Evolutionary conservation across 2,329 filamentous ascomycete species (phyloP), one percentile per base, ranked within the genome.

Genomic region (Capronia epimyces): DNA sequence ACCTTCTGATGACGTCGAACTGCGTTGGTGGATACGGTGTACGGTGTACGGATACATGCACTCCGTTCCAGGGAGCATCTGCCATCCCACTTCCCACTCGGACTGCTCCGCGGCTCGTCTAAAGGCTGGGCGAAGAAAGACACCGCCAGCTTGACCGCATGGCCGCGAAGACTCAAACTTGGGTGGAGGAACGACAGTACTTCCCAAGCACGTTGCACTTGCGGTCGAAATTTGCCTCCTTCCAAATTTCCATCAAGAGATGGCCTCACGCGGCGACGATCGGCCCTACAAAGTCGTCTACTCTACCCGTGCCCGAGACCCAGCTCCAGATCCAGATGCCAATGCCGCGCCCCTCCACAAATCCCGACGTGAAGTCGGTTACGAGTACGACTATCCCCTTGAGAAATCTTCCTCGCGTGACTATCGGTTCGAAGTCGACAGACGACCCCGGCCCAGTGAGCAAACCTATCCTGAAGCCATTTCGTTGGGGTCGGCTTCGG

Each of bases 251-350:
- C 20, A 1, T 10, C 13, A 8, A 18, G 16, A 25, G 2, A 57
- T 57, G 55, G 50, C 55, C 20, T 48, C 52, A 8, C 52, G 49
- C 8, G 55, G 37, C 12, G 52, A 46, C 32, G 57, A 56, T 50
- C 54, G 57, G 15, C 37, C 46, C 25, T 56, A 60, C 46, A 58
- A 55, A 46, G 57, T 60, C 10, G 49, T 55, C 36, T 58, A 58
- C 42, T 41, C 50, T 5, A 53, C 40, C 43, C 55, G 55, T 9
- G 27, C 24, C 18, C 46, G 52, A 15, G 51, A 41, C 10, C 13
- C 31, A 5, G 27, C 24, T 15, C 46, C 49, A 15, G 51, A 41
- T n/a, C 13, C 31, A 5, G 46, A 53, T 22, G 24, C 41, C 3
- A 15, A 32, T 15, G 52, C 34, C 3, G 32, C 16, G 1, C 32